A percentile compares a stretch with the other conserved stretches of the same genome.
Conservation (phyloP, 805 yeast genomes). For the Hanseniaspora occidentalis region DNA sequence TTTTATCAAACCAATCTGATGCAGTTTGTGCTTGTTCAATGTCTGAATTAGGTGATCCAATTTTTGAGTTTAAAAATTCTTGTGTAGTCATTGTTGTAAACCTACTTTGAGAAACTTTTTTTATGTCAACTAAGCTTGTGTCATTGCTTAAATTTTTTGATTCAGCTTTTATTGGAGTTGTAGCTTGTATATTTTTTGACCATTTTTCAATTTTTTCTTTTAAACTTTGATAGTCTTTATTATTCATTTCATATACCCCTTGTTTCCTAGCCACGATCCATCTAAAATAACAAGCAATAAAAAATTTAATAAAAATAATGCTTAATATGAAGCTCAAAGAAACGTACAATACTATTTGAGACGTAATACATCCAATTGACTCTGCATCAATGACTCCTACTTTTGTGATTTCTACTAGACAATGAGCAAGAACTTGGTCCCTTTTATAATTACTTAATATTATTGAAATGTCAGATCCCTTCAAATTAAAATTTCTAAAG, state of each 20-base stretch:
- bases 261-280: constrained; percentile 72
- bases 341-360: constrained; percentile 65
- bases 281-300: constrained; percentile 79
- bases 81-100: constrained; percentile 56
- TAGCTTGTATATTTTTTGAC: constrained; percentile 50
- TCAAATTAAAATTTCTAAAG: constrained; percentile 40
- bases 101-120: constrained; percentile 14
- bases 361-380: constrained; percentile 89
- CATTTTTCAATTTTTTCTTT: constrained; percentile 68
- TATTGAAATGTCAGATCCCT: constrained; percentile 74
- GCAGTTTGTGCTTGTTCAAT: neutral
- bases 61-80: constrained; percentile 25
- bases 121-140: neutral
- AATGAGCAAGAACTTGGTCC: constrained; percentile 56
- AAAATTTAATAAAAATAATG: constrained; percentile 63
- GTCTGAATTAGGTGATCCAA: no score
- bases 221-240: constrained; percentile 49
- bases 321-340: constrained; percentile 78
- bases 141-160: neutral
- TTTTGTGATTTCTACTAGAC: constrained; percentile 73
- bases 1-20: constrained; percentile 21
- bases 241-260: constrained; percentile 59
- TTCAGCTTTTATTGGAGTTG: neutral
- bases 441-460: constrained; percentile 51
- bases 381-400: constrained; percentile 85